Evolutionary conservation across 2,329 filamentous ascomycete genomes (phyloP).

Genomic region (Dendrostoma leiphaemia): DNA sequence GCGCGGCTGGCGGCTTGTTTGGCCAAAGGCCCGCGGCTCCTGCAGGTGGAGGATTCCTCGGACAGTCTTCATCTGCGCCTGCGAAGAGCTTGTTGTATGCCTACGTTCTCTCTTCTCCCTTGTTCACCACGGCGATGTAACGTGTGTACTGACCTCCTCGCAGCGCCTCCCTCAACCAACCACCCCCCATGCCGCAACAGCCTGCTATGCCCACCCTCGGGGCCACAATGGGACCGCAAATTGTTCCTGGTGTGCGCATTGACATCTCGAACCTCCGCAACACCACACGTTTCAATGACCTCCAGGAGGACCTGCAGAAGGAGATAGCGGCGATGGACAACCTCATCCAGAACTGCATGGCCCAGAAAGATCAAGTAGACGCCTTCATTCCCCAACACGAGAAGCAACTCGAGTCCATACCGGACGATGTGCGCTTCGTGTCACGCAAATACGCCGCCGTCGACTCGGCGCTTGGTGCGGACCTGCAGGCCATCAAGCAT

Average conservation of each 20-base stretch:
- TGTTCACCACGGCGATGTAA: background rate
- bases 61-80: slow-evolving; percentile 16
- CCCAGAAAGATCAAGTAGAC: slow-evolving; percentile 73
- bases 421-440: slow-evolving; percentile 43
- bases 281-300: slow-evolving; percentile 89
- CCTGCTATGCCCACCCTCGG: slow-evolving; percentile 19
- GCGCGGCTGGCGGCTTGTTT: slow-evolving; percentile 19
- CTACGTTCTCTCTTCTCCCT: background rate
- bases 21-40: slow-evolving; percentile 21
- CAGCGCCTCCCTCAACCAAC: slow-evolving; percentile 17
- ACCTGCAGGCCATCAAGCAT: slow-evolving; percentile 40
- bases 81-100: slow-evolving; percentile 27
- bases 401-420: slow-evolving; percentile 35
- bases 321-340: slow-evolving; percentile 76
- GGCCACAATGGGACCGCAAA: slow-evolving; percentile 51
- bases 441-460: slow-evolving; percentile 44
- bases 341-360: slow-evolving; percentile 77
- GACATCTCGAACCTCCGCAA: slow-evolving; percentile 76
- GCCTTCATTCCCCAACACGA: slow-evolving; percentile 60
- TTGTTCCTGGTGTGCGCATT: slow-evolving; percentile 71
- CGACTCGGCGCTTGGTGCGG: slow-evolving; percentile 36
- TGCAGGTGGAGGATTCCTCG: slow-evolving; percentile 20
- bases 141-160: background rate
- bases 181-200: slow-evolving; percentile 21
- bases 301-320: slow-evolving; percentile 76